Evolutionary conservation across 1,284 basidiomycete genomes (phyloP).

Genomic region (Apiotrichum siamense): DNA sequence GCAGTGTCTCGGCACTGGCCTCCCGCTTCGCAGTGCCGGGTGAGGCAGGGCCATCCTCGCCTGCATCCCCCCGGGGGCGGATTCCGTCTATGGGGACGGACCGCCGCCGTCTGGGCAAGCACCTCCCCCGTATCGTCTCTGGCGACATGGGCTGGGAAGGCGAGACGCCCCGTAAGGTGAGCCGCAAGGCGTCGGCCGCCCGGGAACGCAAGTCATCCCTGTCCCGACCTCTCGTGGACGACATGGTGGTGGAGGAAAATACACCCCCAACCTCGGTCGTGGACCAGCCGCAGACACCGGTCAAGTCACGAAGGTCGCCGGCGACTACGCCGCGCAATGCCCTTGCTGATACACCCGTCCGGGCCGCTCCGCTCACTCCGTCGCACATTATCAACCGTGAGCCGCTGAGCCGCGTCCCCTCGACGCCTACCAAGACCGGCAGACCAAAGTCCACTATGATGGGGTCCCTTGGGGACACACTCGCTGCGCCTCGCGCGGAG

Average conservation of each 20-base stretch:
- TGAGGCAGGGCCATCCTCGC: not conserved
- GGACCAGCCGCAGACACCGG: not conserved
- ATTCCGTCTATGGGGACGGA: constrained; percentile 24
- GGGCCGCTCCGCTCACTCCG: constrained; percentile 12
- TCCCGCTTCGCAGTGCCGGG: constrained; percentile 9
- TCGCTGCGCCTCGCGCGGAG: constrained; percentile 32
- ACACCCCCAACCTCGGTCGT: constrained; percentile 5
- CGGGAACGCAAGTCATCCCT: constrained; percentile 24
- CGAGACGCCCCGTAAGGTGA: constrained; percentile 13
- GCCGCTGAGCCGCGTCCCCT: constrained; percentile 7
- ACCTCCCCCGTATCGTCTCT: constrained; percentile 47
- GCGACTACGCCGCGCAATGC: not conserved
- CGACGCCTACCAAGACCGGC: constrained; percentile 24
- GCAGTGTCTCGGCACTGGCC: constrained; percentile 12
- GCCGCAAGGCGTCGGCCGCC: constrained; percentile 7
- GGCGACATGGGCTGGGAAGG: constrained; percentile 44
- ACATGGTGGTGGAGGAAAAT: constrained; percentile 8
- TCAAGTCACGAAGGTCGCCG: not conserved
- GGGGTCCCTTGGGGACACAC: constrained; percentile 12
- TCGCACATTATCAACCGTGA: constrained; percentile 23
- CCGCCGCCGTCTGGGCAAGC: constrained; percentile 42
- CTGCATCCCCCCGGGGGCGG: constrained; percentile 2
- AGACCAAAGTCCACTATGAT: constrained; percentile 23
- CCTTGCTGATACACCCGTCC: not conserved
- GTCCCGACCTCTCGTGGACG: constrained; percentile 3